Evolutionary conservation across 148 eudicot genomes (phyloP).

Genomic region (Camellia japonica): DNA sequence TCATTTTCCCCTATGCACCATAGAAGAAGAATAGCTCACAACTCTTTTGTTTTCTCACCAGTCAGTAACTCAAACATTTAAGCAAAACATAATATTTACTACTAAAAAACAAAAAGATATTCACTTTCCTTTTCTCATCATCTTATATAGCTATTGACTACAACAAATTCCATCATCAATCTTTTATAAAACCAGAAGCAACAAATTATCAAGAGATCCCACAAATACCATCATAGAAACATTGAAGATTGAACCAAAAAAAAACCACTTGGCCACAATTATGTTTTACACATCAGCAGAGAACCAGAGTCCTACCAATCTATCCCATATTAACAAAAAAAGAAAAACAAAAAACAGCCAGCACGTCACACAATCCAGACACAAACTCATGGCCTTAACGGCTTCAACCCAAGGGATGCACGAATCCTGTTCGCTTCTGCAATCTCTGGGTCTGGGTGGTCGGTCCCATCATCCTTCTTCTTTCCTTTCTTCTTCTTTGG

Average conservation of each 20-base stretch:
- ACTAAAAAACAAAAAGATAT: too few relatives aligned
- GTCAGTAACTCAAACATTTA: too few relatives aligned
- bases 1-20: too few relatives aligned
- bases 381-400: slow-evolving; percentile 37
- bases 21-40: too few relatives aligned
- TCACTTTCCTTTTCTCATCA: too few relatives aligned
- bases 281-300: too few relatives aligned
- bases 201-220: background rate
- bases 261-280: too few relatives aligned
- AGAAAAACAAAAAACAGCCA: background rate
- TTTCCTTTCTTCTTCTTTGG: slow-evolving; percentile 58
- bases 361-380: background rate
- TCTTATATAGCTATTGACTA: too few relatives aligned
- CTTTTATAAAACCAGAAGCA: background rate
- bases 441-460: slow-evolving; percentile 95
- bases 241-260: too few relatives aligned
- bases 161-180: too few relatives aligned
- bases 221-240: background rate
- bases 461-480: slow-evolving; percentile 86
- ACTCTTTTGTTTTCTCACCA: too few relatives aligned
- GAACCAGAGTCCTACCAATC: background rate
- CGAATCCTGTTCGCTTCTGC: slow-evolving; percentile 77
- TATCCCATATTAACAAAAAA: background rate
- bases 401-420: slow-evolving; percentile 70
- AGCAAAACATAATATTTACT: too few relatives aligned